Percentiles rank a stretch among this genome's conserved stretches.
These are phyloP conservation scores for Metschnikowia drakensbergensis DNA, from an alignment of 805 yeast species.

Conservation along the genomic window DNA sequence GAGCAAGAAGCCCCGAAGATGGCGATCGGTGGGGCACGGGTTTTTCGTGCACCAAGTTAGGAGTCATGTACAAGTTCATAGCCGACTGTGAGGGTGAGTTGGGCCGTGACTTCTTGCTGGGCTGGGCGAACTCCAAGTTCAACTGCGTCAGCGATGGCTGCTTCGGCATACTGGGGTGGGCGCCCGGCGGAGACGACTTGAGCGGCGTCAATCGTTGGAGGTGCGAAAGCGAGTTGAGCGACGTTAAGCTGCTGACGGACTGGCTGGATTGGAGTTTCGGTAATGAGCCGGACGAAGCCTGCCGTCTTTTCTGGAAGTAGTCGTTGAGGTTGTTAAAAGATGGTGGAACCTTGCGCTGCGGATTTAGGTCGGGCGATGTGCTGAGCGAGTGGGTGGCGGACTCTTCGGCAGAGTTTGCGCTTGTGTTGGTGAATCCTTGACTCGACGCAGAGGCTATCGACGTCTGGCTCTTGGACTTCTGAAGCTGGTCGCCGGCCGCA, in stretches of 20 bases:
- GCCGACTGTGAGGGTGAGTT: conserved; percentile 37
- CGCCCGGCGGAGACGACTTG: conserved; percentile 18
- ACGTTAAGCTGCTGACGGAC: conserved; percentile 16
- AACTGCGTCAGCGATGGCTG: conserved; percentile 31
- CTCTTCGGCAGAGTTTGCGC: conserved; percentile 24
- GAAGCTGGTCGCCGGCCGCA: conserved; percentile 8
- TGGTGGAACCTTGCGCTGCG: conserved; percentile 16
- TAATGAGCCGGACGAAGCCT: conserved; percentile 18
- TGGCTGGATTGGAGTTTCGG: conserved; percentile 22
- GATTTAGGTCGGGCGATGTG: conserved; percentile 32
- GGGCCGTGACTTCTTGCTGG: conserved; percentile 44
- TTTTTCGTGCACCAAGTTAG: conserved; percentile 5
- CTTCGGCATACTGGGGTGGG: conserved; percentile 17
- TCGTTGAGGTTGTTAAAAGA: conserved; percentile 33
- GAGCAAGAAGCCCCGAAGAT: conserved; percentile 1
- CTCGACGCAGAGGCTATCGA: conserved; percentile 21
- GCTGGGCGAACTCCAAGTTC: conserved; percentile 35
- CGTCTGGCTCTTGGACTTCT: conserved; percentile 27
- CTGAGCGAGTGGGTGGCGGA: conserved; percentile 27
- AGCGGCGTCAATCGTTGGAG: conserved; percentile 45
- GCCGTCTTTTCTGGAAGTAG: conserved; percentile 26
- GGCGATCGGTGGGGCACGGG: background rate
- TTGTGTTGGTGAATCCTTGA: conserved; percentile 25
- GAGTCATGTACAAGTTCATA: conserved; percentile 8
- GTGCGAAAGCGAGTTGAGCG: conserved; percentile 15